phyloP scores from a whole-genome alignment of 2,329 filamentous ascomycete genomes.

The Aspergillus texensis region DNA sequence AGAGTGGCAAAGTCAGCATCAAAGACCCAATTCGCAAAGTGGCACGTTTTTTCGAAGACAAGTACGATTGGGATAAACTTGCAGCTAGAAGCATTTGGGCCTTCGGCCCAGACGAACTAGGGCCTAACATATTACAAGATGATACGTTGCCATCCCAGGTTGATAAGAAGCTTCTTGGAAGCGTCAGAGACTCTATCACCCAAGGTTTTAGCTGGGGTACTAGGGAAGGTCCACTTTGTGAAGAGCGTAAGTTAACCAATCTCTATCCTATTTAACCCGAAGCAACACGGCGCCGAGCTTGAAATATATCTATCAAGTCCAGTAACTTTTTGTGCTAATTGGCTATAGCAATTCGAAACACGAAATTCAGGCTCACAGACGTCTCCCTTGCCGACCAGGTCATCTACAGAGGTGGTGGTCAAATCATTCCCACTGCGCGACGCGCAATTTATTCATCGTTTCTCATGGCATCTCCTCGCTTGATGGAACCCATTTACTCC shows the following conservation, averaged over 20 bases:
- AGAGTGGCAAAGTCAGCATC: slow-evolving; percentile 86
- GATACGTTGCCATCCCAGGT: slow-evolving; percentile 94
- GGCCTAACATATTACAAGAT: slow-evolving; percentile 94
- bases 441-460: slow-evolving; percentile 95
- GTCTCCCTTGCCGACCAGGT: slow-evolving; percentile 83
- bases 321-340: slow-evolving; percentile 23
- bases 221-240: slow-evolving; percentile 90
- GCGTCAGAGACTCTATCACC: slow-evolving; percentile 86
- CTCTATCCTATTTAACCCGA: neutral
- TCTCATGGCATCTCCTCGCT: slow-evolving; percentile 90
- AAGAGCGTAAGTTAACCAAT: slow-evolving; percentile 75
- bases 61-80: slow-evolving; percentile 94
- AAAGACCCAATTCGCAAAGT: slow-evolving; percentile 90
- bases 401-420: slow-evolving; percentile 92
- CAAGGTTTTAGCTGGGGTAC: slow-evolving; percentile 98
- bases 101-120: slow-evolving; percentile 92
- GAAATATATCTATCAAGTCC: slow-evolving; percentile 5
- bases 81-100: slow-evolving; percentile 97
- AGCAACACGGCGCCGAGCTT: neutral
- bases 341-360: slow-evolving; percentile 82
- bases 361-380: slow-evolving; percentile 95
- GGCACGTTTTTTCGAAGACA: slow-evolving; percentile 95
- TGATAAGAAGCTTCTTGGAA: slow-evolving; percentile 85
- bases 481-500: slow-evolving; percentile 96
- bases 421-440: slow-evolving; percentile 94